A percentile compares a stretch with the other conserved stretches of the same genome.
These are phyloP conservation scores for Neophaeococcomyces mojaviensis DNA, from an alignment of 2,329 filamentous ascomycete species.

Conservation along the genomic window DNA sequence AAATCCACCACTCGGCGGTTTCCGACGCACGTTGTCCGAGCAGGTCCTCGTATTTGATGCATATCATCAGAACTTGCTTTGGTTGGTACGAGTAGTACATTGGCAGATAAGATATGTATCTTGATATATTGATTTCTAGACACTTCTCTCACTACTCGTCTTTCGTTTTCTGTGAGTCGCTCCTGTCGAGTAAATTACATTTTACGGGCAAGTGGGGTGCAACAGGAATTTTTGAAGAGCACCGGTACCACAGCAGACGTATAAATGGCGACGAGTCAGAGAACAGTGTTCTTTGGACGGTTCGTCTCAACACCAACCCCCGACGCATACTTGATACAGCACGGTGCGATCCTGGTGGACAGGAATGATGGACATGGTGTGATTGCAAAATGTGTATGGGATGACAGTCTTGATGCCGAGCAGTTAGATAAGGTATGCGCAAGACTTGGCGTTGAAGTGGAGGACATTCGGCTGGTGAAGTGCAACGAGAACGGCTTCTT, in stretches of 20 bases:
- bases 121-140: background rate
- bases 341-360: slow-evolving; percentile 21
- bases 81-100: background rate
- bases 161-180: too few species aligned
- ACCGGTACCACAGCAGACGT: too few species aligned
- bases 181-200: too few species aligned
- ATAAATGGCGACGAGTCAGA: background rate
- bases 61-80: background rate
- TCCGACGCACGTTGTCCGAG: slow-evolving; percentile 7
- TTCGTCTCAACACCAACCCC: slow-evolving; percentile 22
- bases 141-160: background rate
- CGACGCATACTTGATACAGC: slow-evolving; percentile 17
- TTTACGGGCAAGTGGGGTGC: too few species aligned
- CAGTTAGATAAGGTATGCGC: slow-evolving; percentile 14
- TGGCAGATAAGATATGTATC: slow-evolving; percentile 1
- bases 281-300: slow-evolving; percentile 20
- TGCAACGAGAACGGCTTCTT: slow-evolving; percentile 17
- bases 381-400: slow-evolving; percentile 19
- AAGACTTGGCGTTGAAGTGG: slow-evolving; percentile 16
- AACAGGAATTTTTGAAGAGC: too few species aligned
- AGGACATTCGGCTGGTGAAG: slow-evolving; percentile 7
- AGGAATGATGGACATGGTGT: slow-evolving; percentile 16
- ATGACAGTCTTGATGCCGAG: slow-evolving; percentile 10
- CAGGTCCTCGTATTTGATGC: background rate
- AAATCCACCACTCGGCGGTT: slow-evolving; percentile 3